Conservation (phyloP, 352 stramenopile species). For the Pythium coloratum region DNA sequence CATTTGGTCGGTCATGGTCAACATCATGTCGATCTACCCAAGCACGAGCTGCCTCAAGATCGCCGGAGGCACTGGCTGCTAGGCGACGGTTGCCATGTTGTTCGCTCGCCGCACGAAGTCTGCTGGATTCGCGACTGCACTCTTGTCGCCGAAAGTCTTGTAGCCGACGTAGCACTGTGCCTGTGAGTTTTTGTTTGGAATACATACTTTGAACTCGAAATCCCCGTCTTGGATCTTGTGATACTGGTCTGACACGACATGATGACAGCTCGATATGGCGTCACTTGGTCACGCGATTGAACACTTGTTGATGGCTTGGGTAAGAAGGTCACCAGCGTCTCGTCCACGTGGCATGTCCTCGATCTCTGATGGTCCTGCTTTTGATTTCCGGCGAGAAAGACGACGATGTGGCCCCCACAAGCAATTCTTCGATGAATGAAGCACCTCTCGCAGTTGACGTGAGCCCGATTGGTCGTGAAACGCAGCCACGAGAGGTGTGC, state of each 20-base stretch:
- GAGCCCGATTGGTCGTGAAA: background rate
- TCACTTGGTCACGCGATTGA: too few species aligned
- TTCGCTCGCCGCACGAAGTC: too few species aligned
- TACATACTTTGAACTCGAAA: too few species aligned
- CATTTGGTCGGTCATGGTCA: background rate
- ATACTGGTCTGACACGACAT: too few species aligned
- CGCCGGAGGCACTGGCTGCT: background rate
- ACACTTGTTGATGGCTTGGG: too few species aligned
- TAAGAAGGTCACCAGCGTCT: background rate
- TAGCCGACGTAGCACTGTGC: too few species aligned
- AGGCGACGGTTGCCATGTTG: too few species aligned
- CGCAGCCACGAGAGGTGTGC: constrained; percentile 5
- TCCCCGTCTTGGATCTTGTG: too few species aligned
- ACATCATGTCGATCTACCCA: constrained; percentile 2
- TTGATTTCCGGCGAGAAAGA: background rate
- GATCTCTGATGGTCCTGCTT: background rate
- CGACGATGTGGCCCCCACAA: constrained; percentile 16
- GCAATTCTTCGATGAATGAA: constrained; percentile 22
- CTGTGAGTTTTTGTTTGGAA: too few species aligned
- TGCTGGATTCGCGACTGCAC: too few species aligned
- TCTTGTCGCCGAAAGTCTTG: too few species aligned
- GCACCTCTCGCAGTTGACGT: constrained; percentile 9
- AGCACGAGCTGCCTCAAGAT: constrained; percentile 5
- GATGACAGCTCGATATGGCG: too few species aligned
- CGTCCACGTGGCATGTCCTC: background rate